These are phyloP conservation scores for Dactylorhiza incarnata DNA, from an alignment of 106 monocot species.

Conservation along the genomic window DNA sequence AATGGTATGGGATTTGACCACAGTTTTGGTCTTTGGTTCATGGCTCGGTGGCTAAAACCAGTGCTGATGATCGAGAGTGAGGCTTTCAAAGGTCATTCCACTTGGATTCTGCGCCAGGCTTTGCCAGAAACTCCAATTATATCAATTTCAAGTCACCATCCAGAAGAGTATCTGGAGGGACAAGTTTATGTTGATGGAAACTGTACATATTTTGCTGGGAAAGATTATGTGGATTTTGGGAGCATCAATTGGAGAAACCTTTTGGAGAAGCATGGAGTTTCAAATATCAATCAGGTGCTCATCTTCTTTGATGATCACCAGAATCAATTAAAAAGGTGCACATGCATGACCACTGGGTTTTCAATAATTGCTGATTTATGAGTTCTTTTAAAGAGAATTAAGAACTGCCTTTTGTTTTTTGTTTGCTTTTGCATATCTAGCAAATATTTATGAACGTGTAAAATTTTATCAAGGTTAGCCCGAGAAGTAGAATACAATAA, in stretches of 20 bases:
- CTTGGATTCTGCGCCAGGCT: slow-evolving; percentile 93
- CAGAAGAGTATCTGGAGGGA: slow-evolving; percentile 89
- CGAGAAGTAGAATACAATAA: too few species aligned
- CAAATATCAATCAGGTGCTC: slow-evolving; percentile 55
- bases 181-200: slow-evolving; percentile 91
- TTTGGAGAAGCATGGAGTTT: slow-evolving; percentile 69
- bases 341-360: background rate
- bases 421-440: background rate
- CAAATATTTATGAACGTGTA: too few species aligned
- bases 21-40: slow-evolving; percentile 99
- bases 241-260: slow-evolving; percentile 60
- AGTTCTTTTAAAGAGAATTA: background rate
- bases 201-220: slow-evolving; percentile 93
- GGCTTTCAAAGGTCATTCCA: slow-evolving; percentile 95
- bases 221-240: slow-evolving; percentile 93
- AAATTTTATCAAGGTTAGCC: too few species aligned
- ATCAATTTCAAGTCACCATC: slow-evolving; percentile 84
- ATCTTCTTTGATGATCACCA: slow-evolving; percentile 99
- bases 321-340: slow-evolving; percentile 89
- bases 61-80: slow-evolving; percentile 94
- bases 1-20: slow-evolving; percentile 99
- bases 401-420: background rate
- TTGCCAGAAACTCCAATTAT: slow-evolving; percentile 66
- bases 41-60: slow-evolving; percentile 83
- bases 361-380: background rate